Evolutionary conservation across 2,329 filamentous ascomycete species (phyloP), one percentile per base, ranked within the genome.

Genomic region (Phialocephala subalpina): DNA sequence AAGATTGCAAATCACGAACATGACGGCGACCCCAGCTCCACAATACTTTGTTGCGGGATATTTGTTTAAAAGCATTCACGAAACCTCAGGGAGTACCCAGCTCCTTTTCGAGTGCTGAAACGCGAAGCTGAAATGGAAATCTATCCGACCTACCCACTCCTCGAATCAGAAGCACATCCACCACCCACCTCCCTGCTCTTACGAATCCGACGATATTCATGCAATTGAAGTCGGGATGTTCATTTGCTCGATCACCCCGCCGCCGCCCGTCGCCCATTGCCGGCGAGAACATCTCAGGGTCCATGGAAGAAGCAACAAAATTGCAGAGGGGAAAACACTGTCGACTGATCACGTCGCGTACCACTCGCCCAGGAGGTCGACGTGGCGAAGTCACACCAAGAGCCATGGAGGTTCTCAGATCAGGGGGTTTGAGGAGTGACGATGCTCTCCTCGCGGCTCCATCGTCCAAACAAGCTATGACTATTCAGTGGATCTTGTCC

Each of bases 141-240:
- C 20, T 40, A 58, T 63, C 53, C 62, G 62, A 64, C 58, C 38
- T 55, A 33, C 45, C 59, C 59, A 52, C 60, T 20, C 57, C 60
- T 63, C 64, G 57, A 69, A 65, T 65, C 67, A 69, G 18, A 40
- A 33, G 16, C 20, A 25, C 9, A 42, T 58, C 62, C 58, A 40
- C n/a, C 29, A 14, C 57, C 56, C 45, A 22, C 36, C 57, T 45
- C 67, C 58, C 58, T 40, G 53, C 33, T 22, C 25, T 53, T 33
- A 53, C 49, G 49, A 16, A 11, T 14, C 4, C 49, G 42, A 40
- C n/a, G 53, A 38, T 27, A 62, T 68, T 64, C 29, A 68, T 67
- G 64, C 67, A 66, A 62, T 63, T 55, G 53, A 67, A 63, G 62
- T 64, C 49, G 49, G 20, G 27, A 25, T 62, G 35, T 57, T 63